Base-by-base conservation (phyloP, 495 filamentous ascomycete genomes). In the Neurospora pannonica region DNA sequence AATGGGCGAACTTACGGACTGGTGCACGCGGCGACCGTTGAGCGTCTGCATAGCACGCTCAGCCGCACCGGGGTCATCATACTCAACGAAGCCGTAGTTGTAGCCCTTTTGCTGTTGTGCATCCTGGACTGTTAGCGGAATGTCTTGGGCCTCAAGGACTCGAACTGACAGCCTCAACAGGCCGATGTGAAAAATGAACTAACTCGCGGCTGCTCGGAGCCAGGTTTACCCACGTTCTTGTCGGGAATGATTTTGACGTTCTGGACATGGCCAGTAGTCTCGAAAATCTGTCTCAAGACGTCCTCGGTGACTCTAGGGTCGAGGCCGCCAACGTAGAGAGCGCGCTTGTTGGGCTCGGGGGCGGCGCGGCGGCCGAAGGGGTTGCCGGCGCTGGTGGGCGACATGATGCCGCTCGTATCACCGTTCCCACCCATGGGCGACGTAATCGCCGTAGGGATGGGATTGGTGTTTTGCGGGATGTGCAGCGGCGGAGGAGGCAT, bases 181-280 rank as follows among this genome's bases (percentile, higher is more conserved):
- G 54, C 54, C 31, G 28, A 67, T 34, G 54, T 34, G 54, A 67
- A 67, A 37, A 54, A n/a, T 72, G 72, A 72, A 72, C 37, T 38
- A 28, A 72, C 72, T 31, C 24, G 54, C 28, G 54, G 54, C 15
- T 67, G 54, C 28, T 67, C 54, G 70, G 62, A 39, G 74, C 17
- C 36, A 39, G 36, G 21, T 31, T 38, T 62, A 84, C 94, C 89
- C 83, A 97, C 93, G 84, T 95, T 97, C 89, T 97, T 97, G 86
- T 99, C 96, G 42, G 96, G 96, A 81, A 99, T 99, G 77, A 99
- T 97, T 87, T 99, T 99, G 75, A 99, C 96, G 78, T 92, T 98
- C 83, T 97, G 90, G 75, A 99, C 96, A 84, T 99, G 96, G 34
- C 96, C 96, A 72, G 94, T 97, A 5, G 96, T 98, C 86, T 99